Percentiles rank a stretch among this genome's conserved stretches.
phyloP scores from a whole-genome alignment of 495 filamentous ascomycete genomes.

The Choiromyces venosus region DNA sequence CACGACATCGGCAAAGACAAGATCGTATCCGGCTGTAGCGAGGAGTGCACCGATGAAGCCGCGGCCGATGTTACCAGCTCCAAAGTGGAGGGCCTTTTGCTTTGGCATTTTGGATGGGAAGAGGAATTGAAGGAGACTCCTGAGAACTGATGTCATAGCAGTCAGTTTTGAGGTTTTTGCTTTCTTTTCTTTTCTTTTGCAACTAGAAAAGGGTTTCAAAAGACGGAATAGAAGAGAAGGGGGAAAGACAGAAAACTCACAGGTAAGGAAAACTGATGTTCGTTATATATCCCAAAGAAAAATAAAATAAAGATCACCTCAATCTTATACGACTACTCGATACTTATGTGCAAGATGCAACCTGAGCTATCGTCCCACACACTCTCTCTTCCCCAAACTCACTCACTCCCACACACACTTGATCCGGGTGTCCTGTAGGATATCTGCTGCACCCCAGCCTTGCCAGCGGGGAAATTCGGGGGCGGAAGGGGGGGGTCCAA shows the following conservation, averaged over 20 bases:
- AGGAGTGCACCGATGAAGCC: constrained; percentile 70
- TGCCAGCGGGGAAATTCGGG: background rate
- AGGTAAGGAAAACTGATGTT: background rate
- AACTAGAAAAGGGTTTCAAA: background rate
- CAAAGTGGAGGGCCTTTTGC: constrained; percentile 60
- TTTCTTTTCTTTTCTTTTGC: background rate
- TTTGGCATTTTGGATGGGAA: constrained; percentile 6
- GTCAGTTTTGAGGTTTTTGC: background rate
- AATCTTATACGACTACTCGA: background rate
- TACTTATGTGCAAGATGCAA: background rate
- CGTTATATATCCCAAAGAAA: background rate
- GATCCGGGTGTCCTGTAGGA: background rate
- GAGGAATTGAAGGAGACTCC: background rate
- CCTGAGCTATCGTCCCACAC: background rate
- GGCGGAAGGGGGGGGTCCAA: background rate
- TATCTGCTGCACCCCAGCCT: background rate
- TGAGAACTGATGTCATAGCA: background rate
- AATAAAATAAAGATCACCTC: background rate
- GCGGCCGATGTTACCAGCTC: constrained; percentile 71
- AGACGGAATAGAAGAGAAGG: background rate
- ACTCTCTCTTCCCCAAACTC: background rate
- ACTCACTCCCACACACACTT: background rate
- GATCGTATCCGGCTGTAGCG: constrained; percentile 79
- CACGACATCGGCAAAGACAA: constrained; percentile 92
- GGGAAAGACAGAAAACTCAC: background rate